phyloP scores from a whole-genome alignment of 345 rosid species.

The Eucalyptus grandis region DNA sequence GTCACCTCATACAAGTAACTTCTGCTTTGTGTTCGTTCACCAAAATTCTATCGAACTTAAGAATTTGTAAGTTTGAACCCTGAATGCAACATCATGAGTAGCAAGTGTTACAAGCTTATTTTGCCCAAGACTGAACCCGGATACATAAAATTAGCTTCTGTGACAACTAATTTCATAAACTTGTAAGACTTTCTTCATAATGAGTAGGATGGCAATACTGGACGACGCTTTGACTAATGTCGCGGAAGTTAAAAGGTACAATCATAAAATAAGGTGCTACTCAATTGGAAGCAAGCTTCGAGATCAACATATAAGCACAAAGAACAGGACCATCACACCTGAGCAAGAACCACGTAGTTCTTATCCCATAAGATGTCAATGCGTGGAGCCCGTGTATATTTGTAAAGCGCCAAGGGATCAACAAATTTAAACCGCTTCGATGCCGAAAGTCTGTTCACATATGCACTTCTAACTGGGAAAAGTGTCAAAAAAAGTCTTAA shows the following conservation, averaged over 20 bases:
- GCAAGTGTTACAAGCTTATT: not conserved
- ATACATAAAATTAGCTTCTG: not conserved
- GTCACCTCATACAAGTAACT: slow-evolving; percentile 58
- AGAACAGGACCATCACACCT: slow-evolving; percentile 5
- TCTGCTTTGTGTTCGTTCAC: slow-evolving; percentile 25
- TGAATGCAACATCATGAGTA: not conserved
- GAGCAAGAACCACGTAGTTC: slow-evolving; percentile 22
- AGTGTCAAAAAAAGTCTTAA: no score
- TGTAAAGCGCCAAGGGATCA: slow-evolving; percentile 23
- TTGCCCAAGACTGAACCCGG: not conserved
- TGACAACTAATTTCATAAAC: not conserved
- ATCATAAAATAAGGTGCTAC: no score
- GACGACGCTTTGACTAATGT: not conserved
- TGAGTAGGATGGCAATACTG: not conserved
- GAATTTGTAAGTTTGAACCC: slow-evolving; percentile 20
- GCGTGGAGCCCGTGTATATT: not conserved
- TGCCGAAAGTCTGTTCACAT: slow-evolving; percentile 23
- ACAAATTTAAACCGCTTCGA: slow-evolving; percentile 33
- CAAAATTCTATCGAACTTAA: not conserved
- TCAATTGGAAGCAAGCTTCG: no score
- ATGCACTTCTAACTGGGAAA: not conserved
- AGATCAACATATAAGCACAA: not conserved
- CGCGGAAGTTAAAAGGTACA: no score
- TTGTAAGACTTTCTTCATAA: not conserved
- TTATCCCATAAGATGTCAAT: slow-evolving; percentile 22